These are phyloP conservation scores for Phycomyces nitens DNA, from an alignment of 192 early-diverging fungal species.

Conservation along the genomic window DNA sequence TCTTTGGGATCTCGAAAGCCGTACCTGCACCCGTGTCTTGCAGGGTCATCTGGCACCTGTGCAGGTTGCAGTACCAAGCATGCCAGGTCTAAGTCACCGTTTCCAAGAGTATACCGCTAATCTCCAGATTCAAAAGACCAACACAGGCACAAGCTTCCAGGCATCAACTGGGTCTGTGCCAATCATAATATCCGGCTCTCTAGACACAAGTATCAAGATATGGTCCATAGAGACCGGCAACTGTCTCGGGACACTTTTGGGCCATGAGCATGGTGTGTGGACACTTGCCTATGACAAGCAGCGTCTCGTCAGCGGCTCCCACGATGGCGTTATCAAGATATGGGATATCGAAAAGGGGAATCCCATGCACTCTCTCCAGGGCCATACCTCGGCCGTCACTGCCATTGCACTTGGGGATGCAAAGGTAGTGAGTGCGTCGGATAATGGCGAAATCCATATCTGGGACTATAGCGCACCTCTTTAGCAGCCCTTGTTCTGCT, in stretches of 20 bases:
- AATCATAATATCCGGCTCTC: conserved; percentile 75
- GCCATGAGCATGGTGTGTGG: conserved; percentile 80
- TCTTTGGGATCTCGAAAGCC: conserved; percentile 79
- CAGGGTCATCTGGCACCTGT: conserved; percentile 70
- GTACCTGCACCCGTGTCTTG: conserved; percentile 59
- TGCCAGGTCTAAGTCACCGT: conserved; percentile 30
- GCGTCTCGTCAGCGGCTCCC: conserved; percentile 59
- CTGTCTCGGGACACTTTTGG: conserved; percentile 74
- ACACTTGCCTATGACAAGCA: conserved; percentile 77
- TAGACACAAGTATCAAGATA: conserved; percentile 87
- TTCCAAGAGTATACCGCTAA: conserved; percentile 10
- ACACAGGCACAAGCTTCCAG: background rate
- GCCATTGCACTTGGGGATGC: conserved; percentile 84
- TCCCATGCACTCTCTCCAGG: conserved; percentile 59
- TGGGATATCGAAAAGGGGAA: conserved; percentile 71
- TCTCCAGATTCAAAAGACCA: background rate
- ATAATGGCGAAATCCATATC: conserved; percentile 74
- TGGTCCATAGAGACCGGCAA: conserved; percentile 85
- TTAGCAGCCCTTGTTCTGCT: background rate
- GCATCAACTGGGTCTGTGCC: conserved; percentile 22
- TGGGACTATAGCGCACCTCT: conserved; percentile 58
- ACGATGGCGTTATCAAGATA: conserved; percentile 66
- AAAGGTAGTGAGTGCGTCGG: conserved; percentile 77
- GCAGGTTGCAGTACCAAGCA: conserved; percentile 43
- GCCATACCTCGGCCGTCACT: conserved; percentile 66